phyloP scores from a whole-genome alignment of 164 flowering plant genomes.

The Akebia trifoliata region DNA sequence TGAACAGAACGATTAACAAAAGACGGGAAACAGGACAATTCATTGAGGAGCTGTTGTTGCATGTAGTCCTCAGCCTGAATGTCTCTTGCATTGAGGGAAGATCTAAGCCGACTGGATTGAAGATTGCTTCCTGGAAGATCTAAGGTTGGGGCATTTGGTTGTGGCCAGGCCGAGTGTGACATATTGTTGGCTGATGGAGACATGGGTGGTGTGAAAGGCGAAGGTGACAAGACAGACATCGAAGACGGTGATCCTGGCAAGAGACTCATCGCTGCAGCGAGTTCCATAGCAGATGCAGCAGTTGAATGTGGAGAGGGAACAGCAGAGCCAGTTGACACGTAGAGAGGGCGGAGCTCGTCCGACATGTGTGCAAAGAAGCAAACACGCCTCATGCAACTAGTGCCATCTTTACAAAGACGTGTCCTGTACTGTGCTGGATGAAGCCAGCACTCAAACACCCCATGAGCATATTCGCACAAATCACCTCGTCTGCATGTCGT shows the following conservation, averaged over 20 bases:
- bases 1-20: constrained; percentile 50
- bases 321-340: constrained; percentile 85
- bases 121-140: constrained; percentile 88
- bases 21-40: constrained; percentile 44
- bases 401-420: constrained; percentile 88
- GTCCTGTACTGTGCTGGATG: constrained; percentile 97
- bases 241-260: constrained; percentile 81
- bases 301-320: constrained; percentile 78
- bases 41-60: constrained; percentile 65
- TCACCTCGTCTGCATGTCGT: constrained; percentile 85
- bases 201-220: constrained; percentile 82
- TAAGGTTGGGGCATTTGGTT: constrained; percentile 75
- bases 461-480: constrained; percentile 95
- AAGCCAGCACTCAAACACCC: constrained; percentile 96
- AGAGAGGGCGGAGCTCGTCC: constrained; percentile 84
- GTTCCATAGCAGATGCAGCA: constrained; percentile 58
- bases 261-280: constrained; percentile 71
- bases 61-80: constrained; percentile 48
- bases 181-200: constrained; percentile 75
- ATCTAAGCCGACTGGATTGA: constrained; percentile 84
- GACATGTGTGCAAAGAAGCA: constrained; percentile 91
- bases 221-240: constrained; percentile 59
- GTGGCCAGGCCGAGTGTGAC: constrained; percentile 72
- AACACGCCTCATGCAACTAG: constrained; percentile 63
- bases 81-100: constrained; percentile 83